Conservation (phyloP, 495 filamentous ascomycete genomes). For the Aspergillus conjunctus region DNA sequence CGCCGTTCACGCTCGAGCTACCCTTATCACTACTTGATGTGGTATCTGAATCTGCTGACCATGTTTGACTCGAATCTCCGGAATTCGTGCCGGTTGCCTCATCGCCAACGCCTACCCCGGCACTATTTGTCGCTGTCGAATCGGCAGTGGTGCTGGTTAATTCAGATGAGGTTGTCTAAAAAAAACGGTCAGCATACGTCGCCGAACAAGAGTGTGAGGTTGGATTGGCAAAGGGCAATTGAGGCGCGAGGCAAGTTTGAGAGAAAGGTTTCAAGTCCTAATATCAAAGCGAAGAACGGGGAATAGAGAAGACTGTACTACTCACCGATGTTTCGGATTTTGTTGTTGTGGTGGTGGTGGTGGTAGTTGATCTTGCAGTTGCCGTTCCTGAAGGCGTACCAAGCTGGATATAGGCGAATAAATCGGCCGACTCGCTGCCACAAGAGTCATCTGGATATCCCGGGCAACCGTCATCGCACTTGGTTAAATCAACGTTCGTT, state of each 20-base stretch:
- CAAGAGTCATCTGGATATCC: slow-evolving; percentile 68
- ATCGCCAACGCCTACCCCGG: slow-evolving; percentile 47
- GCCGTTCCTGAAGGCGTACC: slow-evolving; percentile 39
- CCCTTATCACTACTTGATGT: slow-evolving; percentile 17
- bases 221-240: not conserved
- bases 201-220: too few relatives aligned
- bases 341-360: slow-evolving; percentile 34
- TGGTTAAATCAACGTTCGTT: slow-evolving; percentile 31
- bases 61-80: slow-evolving; percentile 41
- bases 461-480: slow-evolving; percentile 63
- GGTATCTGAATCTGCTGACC: slow-evolving; percentile 20
- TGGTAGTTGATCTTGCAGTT: slow-evolving; percentile 28
- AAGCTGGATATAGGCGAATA: slow-evolving; percentile 62
- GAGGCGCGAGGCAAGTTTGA: not conserved
- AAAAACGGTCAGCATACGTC: not conserved
- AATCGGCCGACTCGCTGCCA: slow-evolving; percentile 52
- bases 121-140: slow-evolving; percentile 39
- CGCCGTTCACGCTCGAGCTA: slow-evolving; percentile 36
- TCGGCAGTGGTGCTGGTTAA: not conserved
- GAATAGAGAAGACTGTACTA: slow-evolving; percentile 11
- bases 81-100: slow-evolving; percentile 56
- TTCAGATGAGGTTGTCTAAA: not conserved
- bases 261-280: slow-evolving; percentile 5
- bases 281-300: slow-evolving; percentile 3
- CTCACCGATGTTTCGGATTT: slow-evolving; percentile 28